These are phyloP conservation scores for Taiozyma onychis DNA, from an alignment of 1,139 yeast species.

Conservation along the genomic window DNA sequence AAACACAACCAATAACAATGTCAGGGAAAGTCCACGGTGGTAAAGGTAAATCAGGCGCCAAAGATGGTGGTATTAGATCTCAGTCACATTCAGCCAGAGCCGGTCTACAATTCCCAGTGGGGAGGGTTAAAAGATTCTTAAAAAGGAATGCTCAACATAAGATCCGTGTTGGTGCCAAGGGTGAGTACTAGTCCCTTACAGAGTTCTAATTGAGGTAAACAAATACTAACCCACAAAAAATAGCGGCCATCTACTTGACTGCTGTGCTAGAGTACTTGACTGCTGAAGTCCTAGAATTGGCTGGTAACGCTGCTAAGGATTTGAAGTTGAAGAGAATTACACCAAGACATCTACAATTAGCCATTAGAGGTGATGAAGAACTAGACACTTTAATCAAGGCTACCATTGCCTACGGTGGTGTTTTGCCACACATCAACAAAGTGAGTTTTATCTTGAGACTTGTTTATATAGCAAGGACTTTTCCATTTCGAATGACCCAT, in stretches of 20 bases:
- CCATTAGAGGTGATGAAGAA: constrained; percentile 98
- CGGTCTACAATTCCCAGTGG: constrained; percentile 97
- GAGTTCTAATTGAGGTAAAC: not conserved
- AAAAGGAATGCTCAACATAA: constrained; percentile 90
- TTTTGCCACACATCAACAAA: constrained; percentile 94
- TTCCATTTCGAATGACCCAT: not conserved
- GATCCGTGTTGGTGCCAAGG: constrained; percentile 92
- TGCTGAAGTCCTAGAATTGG: constrained; percentile 97
- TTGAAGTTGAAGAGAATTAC: constrained; percentile 97
- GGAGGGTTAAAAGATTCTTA: constrained; percentile 94
- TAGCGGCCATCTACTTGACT: constrained; percentile 90
- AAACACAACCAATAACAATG: constrained; percentile 36
- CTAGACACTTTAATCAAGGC: constrained; percentile 94
- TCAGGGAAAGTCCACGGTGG: constrained; percentile 98
- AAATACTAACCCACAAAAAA: not conserved
- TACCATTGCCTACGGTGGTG: constrained; percentile 99
- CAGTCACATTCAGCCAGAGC: constrained; percentile 96
- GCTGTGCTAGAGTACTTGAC: constrained; percentile 97
- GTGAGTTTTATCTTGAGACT: constrained; percentile 11
- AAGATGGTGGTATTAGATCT: constrained; percentile 56
- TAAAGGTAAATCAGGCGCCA: constrained; percentile 85
- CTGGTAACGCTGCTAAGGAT: constrained; percentile 99
- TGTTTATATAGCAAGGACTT: not conserved
- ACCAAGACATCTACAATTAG: constrained; percentile 97
- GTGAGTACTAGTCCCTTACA: constrained; percentile 14